A percentile compares a stretch with the other conserved stretches of the same genome.
These are phyloP conservation scores for Ceratopteris richardii DNA, from an alignment of 75 land plant species.

Conservation along the genomic window DNA sequence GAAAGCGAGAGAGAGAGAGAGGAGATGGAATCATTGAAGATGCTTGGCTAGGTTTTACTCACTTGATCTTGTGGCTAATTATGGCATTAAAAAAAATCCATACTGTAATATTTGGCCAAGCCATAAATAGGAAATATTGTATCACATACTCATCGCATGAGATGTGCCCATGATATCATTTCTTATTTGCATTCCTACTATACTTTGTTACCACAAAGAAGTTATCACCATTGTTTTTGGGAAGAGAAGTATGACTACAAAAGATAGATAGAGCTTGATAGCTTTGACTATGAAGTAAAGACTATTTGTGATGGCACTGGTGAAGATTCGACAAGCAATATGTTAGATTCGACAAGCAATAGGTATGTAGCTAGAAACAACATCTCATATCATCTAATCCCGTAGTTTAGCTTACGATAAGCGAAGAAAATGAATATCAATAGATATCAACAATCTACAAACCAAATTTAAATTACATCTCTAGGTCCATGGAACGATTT, in stretches of 20 bases:
- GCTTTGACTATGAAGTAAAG: conserved; percentile 45
- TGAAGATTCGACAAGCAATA: conserved; percentile 85
- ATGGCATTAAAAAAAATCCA: conserved; percentile 35
- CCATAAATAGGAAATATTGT: conserved; percentile 86
- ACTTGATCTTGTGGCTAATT: conserved; percentile 70
- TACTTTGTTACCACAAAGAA: conserved; percentile 57
- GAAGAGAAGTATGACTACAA: conserved; percentile 34
- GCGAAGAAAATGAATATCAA: too few relatives aligned
- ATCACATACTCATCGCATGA: conserved; percentile 67
- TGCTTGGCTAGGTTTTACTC: conserved; percentile 92
- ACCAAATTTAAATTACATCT: too few relatives aligned
- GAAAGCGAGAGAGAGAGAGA: too few relatives aligned
- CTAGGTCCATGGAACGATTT: too few relatives aligned
- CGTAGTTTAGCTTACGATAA: too few relatives aligned
- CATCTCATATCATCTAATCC: conserved; percentile 77
- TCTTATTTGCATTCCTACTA: conserved; percentile 97
- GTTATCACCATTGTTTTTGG: conserved; percentile 93
- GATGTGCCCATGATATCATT: conserved; percentile 77
- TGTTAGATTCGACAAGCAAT: conserved; percentile 39
- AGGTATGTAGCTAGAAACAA: conserved; percentile 84
- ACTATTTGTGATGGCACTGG: conserved; percentile 82
- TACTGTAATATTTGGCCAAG: conserved; percentile 91
- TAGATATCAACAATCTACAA: too few relatives aligned
- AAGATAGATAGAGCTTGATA: conserved; percentile 39
- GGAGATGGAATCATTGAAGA: too few relatives aligned